A percentile compares a stretch with the other conserved stretches of the same genome.
phyloP scores from a whole-genome alignment of 2,329 filamentous ascomycete genomes.

The Exophiala alcalophila region DNA sequence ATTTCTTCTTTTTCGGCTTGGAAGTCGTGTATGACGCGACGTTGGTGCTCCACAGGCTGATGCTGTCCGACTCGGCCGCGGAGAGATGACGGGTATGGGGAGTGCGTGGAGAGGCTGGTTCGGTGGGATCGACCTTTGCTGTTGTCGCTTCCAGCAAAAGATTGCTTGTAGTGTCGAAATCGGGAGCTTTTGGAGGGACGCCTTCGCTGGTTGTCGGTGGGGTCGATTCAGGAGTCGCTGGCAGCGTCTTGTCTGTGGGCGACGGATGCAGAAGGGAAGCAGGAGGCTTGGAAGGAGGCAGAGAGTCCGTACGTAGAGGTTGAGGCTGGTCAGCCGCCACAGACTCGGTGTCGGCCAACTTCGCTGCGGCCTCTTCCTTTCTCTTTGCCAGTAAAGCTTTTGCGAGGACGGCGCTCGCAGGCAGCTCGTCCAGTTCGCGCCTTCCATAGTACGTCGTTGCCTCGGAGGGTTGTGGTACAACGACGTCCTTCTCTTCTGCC shows the following conservation, averaged over 20 bases:
- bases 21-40: conserved; percentile 34
- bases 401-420: conserved; percentile 31
- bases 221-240: conserved; percentile 21
- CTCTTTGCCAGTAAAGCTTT: conserved; percentile 30
- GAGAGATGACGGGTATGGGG: conserved; percentile 40
- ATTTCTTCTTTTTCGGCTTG: conserved; percentile 70
- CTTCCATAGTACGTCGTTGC: conserved; percentile 16
- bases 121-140: conserved; percentile 7
- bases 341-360: conserved; percentile 3
- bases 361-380: conserved; percentile 24
- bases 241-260: conserved; percentile 19
- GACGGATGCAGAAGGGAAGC: conserved; percentile 4
- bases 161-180: conserved; percentile 21
- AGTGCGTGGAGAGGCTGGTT: conserved; percentile 8
- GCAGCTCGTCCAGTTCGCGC: conserved; percentile 28
- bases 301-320: conserved; percentile 13
- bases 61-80: conserved; percentile 43
- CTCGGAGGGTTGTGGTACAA: conserved; percentile 46
- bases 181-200: conserved; percentile 15
- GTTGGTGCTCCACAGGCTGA: conserved; percentile 43
- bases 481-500: conserved; percentile 53
- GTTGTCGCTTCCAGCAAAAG: conserved; percentile 18
- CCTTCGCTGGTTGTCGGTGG: conserved; percentile 23
- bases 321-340: background rate
- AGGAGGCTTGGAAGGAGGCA: conserved; percentile 4